These are phyloP conservation scores for Kalmusia sp. DNA, from an alignment of 2,329 filamentous ascomycete species.

Conservation along the genomic window DNA sequence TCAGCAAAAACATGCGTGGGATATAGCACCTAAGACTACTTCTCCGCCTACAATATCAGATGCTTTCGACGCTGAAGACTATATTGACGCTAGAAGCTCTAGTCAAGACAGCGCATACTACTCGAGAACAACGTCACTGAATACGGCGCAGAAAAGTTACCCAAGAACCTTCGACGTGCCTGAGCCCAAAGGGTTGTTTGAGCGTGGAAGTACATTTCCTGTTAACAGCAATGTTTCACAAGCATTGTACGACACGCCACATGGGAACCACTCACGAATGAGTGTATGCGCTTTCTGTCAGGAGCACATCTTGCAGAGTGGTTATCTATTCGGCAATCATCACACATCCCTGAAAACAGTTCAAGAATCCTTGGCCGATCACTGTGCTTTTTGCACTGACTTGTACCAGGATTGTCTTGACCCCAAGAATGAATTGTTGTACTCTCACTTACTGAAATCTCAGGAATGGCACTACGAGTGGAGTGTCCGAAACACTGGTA, in stretches of 20 bases:
- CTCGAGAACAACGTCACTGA: not conserved
- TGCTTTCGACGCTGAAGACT: not conserved
- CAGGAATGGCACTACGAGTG: not conserved
- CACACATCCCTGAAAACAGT: not conserved
- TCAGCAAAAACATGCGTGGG: not conserved
- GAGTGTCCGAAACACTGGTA: not conserved
- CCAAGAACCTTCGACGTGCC: not conserved
- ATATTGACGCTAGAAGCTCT: not conserved
- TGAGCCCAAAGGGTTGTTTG: not conserved
- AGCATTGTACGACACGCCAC: not conserved
- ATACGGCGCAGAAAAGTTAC: not conserved
- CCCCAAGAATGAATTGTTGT: not conserved
- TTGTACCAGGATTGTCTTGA: not conserved
- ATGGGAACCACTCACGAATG: not conserved
- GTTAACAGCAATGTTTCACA: not conserved
- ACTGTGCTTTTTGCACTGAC: not conserved
- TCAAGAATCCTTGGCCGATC: not conserved
- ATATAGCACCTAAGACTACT: not conserved
- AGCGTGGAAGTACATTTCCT: not conserved
- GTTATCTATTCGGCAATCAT: constrained; percentile 4
- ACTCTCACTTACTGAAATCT: not conserved
- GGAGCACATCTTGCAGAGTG: constrained; percentile 6
- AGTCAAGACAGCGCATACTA: constrained; percentile 1
- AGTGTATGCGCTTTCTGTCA: constrained; percentile 11
- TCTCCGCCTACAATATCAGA: not conserved